phyloP scores from a whole-genome alignment of 495 filamentous ascomycete species.

The Penicillium lagena region DNA sequence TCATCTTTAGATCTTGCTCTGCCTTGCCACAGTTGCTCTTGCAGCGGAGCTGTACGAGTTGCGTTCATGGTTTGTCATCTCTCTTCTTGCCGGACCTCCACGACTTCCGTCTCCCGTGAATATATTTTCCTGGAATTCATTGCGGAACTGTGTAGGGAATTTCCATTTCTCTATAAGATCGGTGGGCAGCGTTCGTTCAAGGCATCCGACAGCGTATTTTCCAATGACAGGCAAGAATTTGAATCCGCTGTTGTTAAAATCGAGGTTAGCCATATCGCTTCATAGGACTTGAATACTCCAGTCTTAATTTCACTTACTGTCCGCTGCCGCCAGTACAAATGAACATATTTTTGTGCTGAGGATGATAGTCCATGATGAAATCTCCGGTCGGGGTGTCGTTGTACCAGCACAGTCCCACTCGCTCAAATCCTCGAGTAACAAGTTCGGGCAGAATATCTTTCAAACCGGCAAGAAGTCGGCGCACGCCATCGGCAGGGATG shows the following conservation, averaged over 20 bases:
- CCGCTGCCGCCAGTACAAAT: constrained; percentile 74
- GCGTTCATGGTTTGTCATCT: constrained; percentile 16
- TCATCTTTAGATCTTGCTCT: constrained; percentile 19
- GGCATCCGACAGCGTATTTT: constrained; percentile 32
- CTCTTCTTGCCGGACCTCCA: constrained; percentile 23
- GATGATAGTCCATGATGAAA: constrained; percentile 71
- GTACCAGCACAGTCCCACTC: constrained; percentile 77
- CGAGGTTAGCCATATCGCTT: not conserved
- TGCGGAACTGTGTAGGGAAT: constrained; percentile 21
- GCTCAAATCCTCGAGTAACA: constrained; percentile 50
- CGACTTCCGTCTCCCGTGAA: constrained; percentile 28
- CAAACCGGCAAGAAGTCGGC: constrained; percentile 50
- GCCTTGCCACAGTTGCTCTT: constrained; percentile 5
- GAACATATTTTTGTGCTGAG: constrained; percentile 56
- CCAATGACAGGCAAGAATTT: constrained; percentile 46
- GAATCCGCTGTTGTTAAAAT: constrained; percentile 20
- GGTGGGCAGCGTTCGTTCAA: constrained; percentile 24
- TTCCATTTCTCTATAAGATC: constrained; percentile 33
- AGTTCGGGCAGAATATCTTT: constrained; percentile 52
- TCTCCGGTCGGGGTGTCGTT: constrained; percentile 68
- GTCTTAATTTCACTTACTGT: constrained; percentile 37
- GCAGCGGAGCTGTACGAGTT: constrained; percentile 12
- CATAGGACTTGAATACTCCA: not conserved
- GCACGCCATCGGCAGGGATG: constrained; percentile 49
- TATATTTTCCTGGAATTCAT: constrained; percentile 13